A percentile compares a stretch with the other conserved stretches of the same genome.
phyloP scores from a whole-genome alignment of 371 early-diverging fungal species.

The Mycotypha africana region DNA sequence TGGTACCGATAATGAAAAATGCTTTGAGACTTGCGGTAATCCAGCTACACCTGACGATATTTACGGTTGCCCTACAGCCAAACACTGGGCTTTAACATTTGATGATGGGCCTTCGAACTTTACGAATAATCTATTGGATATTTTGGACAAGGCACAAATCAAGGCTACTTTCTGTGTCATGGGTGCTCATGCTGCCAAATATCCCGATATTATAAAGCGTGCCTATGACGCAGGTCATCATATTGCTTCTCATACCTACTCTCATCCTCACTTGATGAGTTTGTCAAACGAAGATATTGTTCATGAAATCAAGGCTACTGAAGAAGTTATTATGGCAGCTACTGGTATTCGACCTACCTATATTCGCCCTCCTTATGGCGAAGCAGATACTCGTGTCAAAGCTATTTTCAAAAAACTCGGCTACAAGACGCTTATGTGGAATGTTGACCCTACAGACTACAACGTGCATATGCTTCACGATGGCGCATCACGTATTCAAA shows the following conservation, averaged over 20 bases:
- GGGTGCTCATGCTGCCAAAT: constrained; percentile 36
- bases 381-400: constrained; percentile 44
- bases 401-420: constrained; percentile 37
- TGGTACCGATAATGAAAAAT: constrained; percentile 29
- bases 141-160: constrained; percentile 31
- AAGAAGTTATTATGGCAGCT: constrained; percentile 37
- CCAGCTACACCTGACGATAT: constrained; percentile 21
- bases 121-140: constrained; percentile 43
- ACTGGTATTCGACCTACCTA: constrained; percentile 51
- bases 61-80: constrained; percentile 29
- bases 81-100: constrained; percentile 37
- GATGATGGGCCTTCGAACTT: constrained; percentile 60
- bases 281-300: constrained; percentile 26
- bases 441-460: constrained; percentile 45
- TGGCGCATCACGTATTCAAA: constrained; percentile 15
- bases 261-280: constrained; percentile 38
- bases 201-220: constrained; percentile 27
- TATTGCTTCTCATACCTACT: constrained; percentile 49
- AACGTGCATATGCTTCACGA: constrained; percentile 18
- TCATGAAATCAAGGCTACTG: constrained; percentile 33
- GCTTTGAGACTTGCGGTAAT: constrained; percentile 40
- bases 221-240: constrained; percentile 45
- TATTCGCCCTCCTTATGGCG: constrained; percentile 57
- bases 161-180: constrained; percentile 70
- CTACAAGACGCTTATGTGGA: constrained; percentile 46